Conservation (phyloP, 495 filamentous ascomycete genomes). For the Hypoxylon subgilvum region DNA sequence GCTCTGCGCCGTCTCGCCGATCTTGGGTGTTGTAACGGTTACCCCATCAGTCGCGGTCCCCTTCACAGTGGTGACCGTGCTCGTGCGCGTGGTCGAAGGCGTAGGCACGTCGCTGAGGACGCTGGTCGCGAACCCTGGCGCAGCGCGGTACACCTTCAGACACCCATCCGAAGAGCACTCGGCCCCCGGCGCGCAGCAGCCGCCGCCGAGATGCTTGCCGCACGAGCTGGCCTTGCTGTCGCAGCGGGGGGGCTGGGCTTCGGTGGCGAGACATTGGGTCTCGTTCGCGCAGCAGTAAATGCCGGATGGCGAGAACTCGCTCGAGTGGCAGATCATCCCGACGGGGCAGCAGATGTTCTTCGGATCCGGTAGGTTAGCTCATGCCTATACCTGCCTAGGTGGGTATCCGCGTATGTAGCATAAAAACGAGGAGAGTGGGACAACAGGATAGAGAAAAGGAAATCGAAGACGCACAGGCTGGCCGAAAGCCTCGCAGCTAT, state of each 20-base stretch:
- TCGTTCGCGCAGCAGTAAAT: constrained; percentile 23
- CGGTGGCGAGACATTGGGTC: constrained; percentile 6
- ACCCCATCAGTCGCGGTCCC: constrained; percentile 5
- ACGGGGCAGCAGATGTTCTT: constrained; percentile 33
- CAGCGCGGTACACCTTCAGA: constrained; percentile 28
- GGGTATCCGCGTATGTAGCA: too few relatives aligned
- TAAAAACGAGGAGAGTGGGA: background rate
- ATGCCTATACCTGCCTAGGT: background rate
- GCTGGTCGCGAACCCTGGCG: constrained; percentile 19
- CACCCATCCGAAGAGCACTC: constrained; percentile 26
- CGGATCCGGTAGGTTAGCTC: background rate
- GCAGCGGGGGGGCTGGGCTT: constrained; percentile 18
- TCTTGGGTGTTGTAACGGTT: constrained; percentile 23
- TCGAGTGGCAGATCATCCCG: constrained; percentile 21
- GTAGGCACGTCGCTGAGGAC: constrained; percentile 1
- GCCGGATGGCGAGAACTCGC: constrained; percentile 26
- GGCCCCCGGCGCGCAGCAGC: constrained; percentile 23
- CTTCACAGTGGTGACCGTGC: background rate
- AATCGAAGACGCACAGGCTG: constrained; percentile 16
- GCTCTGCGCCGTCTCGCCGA: constrained; percentile 24
- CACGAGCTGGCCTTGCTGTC: constrained; percentile 6
- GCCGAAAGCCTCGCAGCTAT: constrained; percentile 23
- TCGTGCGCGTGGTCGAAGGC: background rate
- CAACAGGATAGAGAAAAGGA: background rate
- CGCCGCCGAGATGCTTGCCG: constrained; percentile 18